Evolutionary conservation across 1,139 yeast genomes (phyloP), one percentile per base, ranked within the genome.

Genomic region (Nematodospora anomalae): DNA sequence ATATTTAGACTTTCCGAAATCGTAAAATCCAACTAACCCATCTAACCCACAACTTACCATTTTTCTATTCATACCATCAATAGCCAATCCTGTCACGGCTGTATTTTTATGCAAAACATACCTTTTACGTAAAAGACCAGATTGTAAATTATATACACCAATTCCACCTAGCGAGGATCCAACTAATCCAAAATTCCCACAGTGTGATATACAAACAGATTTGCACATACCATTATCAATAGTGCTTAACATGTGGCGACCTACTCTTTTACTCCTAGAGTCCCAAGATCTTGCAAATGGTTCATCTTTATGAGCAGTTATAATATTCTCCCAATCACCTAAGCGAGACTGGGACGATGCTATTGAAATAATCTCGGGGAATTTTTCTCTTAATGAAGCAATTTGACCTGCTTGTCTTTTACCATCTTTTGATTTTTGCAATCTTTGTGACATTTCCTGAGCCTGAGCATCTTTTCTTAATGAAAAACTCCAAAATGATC

Each of bases 381-480:
- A 82, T 53, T 85, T 87, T 37, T 76, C 83, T 41, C 70, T 69
- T 60, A 68, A 56, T 38, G 74, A 65, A 11, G 68, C 58, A 18
- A 71, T 65, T 30, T 71, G 65, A 6, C 90, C 94, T 2, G 79
- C 83, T 38, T 67, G 67, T 47, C 85, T 71, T 44, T 77, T 74
- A 26, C 78, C 80, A 47, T 79, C 76, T 34, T 57, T 57, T 9
- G 69, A 54, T 47, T 76, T 79, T 16, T 79, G 79, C 22, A 74
- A 63, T 50, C 84, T 77, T 62, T 90, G 97, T 0, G 97, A 89
- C 53, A 92, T 67, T 57, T 89, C 96, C 53, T 87, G 96, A 2
- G 96, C 87, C 62, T 94, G 99, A 0, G 97, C 95, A 60, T 94
- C 98, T 57, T 92, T 92, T 50, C 97, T 76, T 38, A 92, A 68